phyloP scores from a whole-genome alignment of 2,329 filamentous ascomycete species.

The Colletotrichum orbiculare region DNA sequence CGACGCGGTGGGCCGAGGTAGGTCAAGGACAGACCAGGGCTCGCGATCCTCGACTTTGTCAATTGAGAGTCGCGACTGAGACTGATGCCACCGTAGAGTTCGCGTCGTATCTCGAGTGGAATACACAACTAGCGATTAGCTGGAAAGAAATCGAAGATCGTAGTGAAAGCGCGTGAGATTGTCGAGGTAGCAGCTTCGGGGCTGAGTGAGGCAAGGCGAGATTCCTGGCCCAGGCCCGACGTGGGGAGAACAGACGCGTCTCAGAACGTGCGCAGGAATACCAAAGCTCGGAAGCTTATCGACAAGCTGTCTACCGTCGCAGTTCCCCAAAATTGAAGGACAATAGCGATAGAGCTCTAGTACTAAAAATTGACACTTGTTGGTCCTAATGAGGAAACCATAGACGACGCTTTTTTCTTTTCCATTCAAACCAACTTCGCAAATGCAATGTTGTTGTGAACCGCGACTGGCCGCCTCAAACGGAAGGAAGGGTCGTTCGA shows the following conservation, averaged over 20 bases:
- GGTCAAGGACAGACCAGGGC: slow-evolving; percentile 16
- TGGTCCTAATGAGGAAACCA: too few relatives aligned
- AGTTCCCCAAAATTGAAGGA: not conserved
- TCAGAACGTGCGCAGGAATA: slow-evolving; percentile 27
- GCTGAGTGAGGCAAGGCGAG: slow-evolving; percentile 9
- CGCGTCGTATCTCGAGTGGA: too few relatives aligned
- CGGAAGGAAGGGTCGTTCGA: not conserved
- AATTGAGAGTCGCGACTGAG: too few relatives aligned
- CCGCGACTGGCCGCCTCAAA: slow-evolving; percentile 27
- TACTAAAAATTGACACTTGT: too few relatives aligned
- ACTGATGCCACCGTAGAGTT: too few relatives aligned
- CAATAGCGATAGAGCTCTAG: too few relatives aligned
- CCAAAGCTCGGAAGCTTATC: slow-evolving; percentile 32
- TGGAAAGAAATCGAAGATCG: not conserved
- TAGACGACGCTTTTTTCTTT: slow-evolving; percentile 8
- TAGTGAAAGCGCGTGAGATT: not conserved
- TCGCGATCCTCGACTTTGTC: slow-evolving; percentile 9
- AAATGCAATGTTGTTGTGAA: slow-evolving; percentile 36
- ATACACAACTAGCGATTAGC: not conserved
- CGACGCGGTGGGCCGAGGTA: slow-evolving; percentile 25
- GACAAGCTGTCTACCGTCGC: not conserved
- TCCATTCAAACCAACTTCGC: not conserved
- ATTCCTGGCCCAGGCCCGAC: slow-evolving; percentile 23
- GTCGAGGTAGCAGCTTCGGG: not conserved
- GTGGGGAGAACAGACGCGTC: slow-evolving; percentile 30